phyloP scores from a whole-genome alignment of 371 early-diverging fungal species.

The Vairimorpha apis region DNA sequence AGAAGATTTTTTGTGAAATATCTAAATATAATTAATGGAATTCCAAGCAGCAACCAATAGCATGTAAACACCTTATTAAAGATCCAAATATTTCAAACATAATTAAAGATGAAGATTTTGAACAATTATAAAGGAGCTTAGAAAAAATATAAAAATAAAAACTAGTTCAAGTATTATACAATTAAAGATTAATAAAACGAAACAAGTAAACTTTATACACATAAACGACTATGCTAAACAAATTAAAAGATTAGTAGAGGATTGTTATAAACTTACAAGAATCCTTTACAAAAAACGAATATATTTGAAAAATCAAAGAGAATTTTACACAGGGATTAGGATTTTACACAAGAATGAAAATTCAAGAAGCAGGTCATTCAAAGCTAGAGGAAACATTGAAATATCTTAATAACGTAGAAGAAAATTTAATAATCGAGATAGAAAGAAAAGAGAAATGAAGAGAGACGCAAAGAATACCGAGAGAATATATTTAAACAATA shows the following conservation, averaged over 20 bases:
- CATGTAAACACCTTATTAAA: too few relatives aligned
- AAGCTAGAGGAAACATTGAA: neutral
- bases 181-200: neutral
- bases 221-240: neutral
- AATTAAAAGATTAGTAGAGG: neutral
- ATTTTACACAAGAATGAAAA: conserved; percentile 6
- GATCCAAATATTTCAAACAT: too few relatives aligned
- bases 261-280: neutral
- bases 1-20: too few relatives aligned
- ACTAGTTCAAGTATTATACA: neutral
- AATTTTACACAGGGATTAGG: neutral
- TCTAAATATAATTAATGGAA: too few relatives aligned
- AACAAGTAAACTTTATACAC: neutral
- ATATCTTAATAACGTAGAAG: neutral
- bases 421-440: neutral
- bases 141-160: neutral
- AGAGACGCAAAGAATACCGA: too few relatives aligned
- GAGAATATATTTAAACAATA: neutral
- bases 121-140: neutral
- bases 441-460: neutral
- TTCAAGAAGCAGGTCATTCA: neutral
- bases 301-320: conserved; percentile 6
- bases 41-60: too few relatives aligned
- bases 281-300: neutral
- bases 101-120: too few relatives aligned